A percentile compares a stretch with the other conserved stretches of the same genome.
phyloP scores from a whole-genome alignment of 768 basidiomycete genomes.

The Tylopilus vinaceipallidus region DNA sequence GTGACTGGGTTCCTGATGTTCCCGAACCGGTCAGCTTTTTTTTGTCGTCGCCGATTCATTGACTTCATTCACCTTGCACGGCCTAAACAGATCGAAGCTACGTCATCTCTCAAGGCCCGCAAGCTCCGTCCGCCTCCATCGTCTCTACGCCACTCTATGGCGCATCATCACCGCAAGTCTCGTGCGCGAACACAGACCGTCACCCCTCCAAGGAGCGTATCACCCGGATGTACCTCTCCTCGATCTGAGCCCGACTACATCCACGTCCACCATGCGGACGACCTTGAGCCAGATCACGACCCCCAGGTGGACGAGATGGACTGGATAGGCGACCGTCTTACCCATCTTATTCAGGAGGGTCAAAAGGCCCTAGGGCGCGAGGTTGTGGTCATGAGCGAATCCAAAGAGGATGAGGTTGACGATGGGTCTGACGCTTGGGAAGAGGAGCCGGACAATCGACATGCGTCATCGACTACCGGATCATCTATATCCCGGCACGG shows the following conservation, averaged over 20 bases:
- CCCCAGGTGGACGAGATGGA: slow-evolving; percentile 64
- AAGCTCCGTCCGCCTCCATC: slow-evolving; percentile 35
- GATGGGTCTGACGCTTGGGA: slow-evolving; percentile 77
- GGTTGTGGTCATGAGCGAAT: slow-evolving; percentile 74
- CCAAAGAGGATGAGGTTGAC: slow-evolving; percentile 71
- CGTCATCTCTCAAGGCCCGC: slow-evolving; percentile 39
- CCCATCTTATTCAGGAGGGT: slow-evolving; percentile 73
- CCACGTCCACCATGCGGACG: slow-evolving; percentile 30
- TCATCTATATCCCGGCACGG: slow-evolving; percentile 27
- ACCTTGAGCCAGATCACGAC: slow-evolving; percentile 34
- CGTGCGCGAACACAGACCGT: slow-evolving; percentile 24
- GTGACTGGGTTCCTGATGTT: slow-evolving; percentile 49
- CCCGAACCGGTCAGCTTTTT: slow-evolving; percentile 33
- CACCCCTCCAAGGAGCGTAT: slow-evolving; percentile 29
- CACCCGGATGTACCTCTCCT: slow-evolving; percentile 29
- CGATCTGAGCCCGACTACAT: slow-evolving; percentile 45
- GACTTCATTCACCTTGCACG: slow-evolving; percentile 13
- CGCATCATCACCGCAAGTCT: slow-evolving; percentile 36
- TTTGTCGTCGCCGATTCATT: slow-evolving; percentile 1
- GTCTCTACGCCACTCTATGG: slow-evolving; percentile 33
- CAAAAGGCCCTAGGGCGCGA: slow-evolving; percentile 75
- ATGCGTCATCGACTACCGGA: neutral
- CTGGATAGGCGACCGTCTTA: slow-evolving; percentile 73
- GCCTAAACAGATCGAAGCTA: slow-evolving; percentile 33
- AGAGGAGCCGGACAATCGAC: slow-evolving; percentile 45